Evolutionary conservation across 805 yeast species (phyloP).

Genomic region (Starmerella sirachaensis): DNA sequence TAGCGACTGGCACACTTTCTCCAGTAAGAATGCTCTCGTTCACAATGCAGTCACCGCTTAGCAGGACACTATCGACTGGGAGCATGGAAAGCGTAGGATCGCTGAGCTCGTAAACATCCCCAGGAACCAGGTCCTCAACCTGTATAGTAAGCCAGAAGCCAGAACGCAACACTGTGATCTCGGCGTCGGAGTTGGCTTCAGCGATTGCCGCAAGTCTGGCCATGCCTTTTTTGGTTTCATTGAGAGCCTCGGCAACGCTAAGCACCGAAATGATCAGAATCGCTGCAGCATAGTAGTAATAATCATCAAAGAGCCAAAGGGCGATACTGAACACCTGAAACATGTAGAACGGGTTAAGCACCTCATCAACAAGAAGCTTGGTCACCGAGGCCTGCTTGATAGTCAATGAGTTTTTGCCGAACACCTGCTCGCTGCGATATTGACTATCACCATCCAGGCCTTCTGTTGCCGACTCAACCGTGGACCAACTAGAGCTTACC

Average conservation of each 20-base stretch:
- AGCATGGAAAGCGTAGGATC: slow-evolving; percentile 63
- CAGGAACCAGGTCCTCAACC: slow-evolving; percentile 80
- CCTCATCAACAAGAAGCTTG: slow-evolving; percentile 69
- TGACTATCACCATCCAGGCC: slow-evolving; percentile 64
- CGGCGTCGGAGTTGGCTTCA: slow-evolving; percentile 55
- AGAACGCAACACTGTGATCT: slow-evolving; percentile 79
- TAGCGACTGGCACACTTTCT: slow-evolving; percentile 93
- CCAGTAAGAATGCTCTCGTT: slow-evolving; percentile 98
- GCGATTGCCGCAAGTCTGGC: slow-evolving; percentile 53
- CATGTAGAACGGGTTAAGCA: slow-evolving; percentile 87
- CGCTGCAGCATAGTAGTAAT: slow-evolving; percentile 87
- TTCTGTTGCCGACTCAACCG: slow-evolving; percentile 36
- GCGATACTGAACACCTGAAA: slow-evolving; percentile 88
- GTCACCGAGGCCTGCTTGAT: slow-evolving; percentile 58
- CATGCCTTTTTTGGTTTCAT: slow-evolving; percentile 76
- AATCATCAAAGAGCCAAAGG: slow-evolving; percentile 84
- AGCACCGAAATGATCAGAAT: slow-evolving; percentile 75
- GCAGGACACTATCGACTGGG: slow-evolving; percentile 81
- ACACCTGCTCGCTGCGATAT: slow-evolving; percentile 58
- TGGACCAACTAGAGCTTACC: slow-evolving; percentile 72
- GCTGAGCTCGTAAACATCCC: slow-evolving; percentile 84
- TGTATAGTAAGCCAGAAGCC: slow-evolving; percentile 80
- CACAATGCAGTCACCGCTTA: slow-evolving; percentile 90
- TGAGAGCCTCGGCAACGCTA: slow-evolving; percentile 64
- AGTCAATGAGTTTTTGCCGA: slow-evolving; percentile 65